Conservation (phyloP, 163 green algal genomes). For the Scenedesmus sp. region DNA sequence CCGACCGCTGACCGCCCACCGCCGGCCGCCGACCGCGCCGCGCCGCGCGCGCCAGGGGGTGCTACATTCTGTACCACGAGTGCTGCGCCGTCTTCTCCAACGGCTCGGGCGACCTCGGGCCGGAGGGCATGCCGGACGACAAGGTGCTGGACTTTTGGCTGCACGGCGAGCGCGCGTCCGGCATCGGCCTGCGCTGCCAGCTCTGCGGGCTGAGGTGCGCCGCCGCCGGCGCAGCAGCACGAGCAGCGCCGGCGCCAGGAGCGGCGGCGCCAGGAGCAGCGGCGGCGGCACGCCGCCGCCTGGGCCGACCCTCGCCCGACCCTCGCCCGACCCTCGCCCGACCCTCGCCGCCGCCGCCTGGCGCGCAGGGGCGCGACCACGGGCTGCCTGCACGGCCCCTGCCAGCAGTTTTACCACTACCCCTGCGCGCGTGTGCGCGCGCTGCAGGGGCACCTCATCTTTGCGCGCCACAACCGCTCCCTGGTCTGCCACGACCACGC, state of each 20-base stretch:
- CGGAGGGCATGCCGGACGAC: slow-evolving; percentile 32
- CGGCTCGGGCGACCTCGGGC: background rate
- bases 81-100: slow-evolving; percentile 40
- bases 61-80: slow-evolving; percentile 48
- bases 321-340: no score
- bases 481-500: slow-evolving; percentile 32
- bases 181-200: slow-evolving; percentile 41
- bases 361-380: slow-evolving; percentile 33
- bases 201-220: slow-evolving; percentile 41
- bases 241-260: no score
- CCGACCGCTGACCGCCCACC: no score
- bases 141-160: slow-evolving; percentile 13
- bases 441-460: slow-evolving; percentile 17
- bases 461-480: slow-evolving; percentile 4
- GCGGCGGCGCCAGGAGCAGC: no score
- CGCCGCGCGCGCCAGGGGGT: background rate
- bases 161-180: slow-evolving; percentile 32
- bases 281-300: no score
- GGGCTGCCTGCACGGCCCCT: slow-evolving; percentile 40
- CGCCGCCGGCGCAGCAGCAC: no score
- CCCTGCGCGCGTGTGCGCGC: slow-evolving; percentile 36
- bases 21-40: no score
- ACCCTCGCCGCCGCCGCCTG: background rate
- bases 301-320: no score
- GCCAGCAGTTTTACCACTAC: slow-evolving; percentile 45